Percentiles rank a stretch among this genome's conserved stretches.
phyloP scores from a whole-genome alignment of 345 rosid species.

The Corymbia maculata region DNA sequence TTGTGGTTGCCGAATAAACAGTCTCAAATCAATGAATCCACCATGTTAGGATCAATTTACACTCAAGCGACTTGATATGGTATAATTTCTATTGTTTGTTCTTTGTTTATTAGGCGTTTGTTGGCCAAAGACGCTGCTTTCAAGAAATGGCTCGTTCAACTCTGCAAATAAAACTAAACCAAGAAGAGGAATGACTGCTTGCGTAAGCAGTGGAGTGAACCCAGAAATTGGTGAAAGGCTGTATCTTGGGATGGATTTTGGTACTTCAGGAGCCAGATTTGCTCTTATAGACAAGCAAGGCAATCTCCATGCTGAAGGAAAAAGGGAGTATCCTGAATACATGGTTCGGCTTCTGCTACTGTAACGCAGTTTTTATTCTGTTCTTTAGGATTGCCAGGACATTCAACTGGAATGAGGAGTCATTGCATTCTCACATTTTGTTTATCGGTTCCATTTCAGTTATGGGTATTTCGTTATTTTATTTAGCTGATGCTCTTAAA shows the following conservation, averaged over 20 bases:
- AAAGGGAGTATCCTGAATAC: constrained; percentile 49
- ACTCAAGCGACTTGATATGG: neutral
- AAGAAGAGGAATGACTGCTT: constrained; percentile 17
- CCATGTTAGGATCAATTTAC: neutral
- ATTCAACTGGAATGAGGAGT: neutral
- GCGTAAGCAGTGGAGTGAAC: constrained; percentile 4
- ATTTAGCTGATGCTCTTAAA: neutral
- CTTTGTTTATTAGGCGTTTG: constrained; percentile 16
- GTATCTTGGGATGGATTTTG: constrained; percentile 90
- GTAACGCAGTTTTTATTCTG: neutral
- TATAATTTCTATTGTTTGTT: neutral
- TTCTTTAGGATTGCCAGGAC: neutral
- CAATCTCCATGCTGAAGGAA: constrained; percentile 45
- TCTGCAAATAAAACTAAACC: neutral
- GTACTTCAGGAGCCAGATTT: constrained; percentile 88
- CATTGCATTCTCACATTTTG: neutral
- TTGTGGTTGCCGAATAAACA: neutral
- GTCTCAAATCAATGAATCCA: neutral
- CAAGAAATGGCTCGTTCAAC: neutral
- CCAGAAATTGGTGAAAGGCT: constrained; percentile 24
- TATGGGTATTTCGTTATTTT: neutral
- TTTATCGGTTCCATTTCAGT: neutral
- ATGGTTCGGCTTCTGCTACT: constrained; percentile 20
- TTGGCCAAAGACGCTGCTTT: constrained; percentile 3
- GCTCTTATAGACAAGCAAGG: constrained; percentile 68